Evolutionary conservation across 306 rosid genomes (phyloP), one percentile per base, ranked within the genome.

Genomic region (Neltuma alba): DNA sequence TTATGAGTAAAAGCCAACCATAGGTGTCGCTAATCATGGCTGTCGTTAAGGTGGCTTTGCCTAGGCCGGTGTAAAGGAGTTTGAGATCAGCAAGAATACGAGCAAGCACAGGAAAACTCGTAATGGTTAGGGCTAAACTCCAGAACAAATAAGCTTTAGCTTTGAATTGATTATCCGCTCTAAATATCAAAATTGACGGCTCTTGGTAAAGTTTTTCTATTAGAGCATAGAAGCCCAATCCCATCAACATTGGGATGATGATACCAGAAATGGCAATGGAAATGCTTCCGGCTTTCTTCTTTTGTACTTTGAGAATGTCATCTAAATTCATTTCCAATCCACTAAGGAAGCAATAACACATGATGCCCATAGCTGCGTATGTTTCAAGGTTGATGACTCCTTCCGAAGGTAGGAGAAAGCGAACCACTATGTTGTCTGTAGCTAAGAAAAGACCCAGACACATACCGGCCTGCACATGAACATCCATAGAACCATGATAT

Each of bases 311-410:
- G 9, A 76, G n/a, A 15, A 84, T 54, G n/a, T 84, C 78, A 10
- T 76, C 81, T 2, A 84, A 11, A 62, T 87, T 77, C 81, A 87
- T 87, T 45, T 87, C 88, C 63, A 87, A 50, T 1, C 90, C 90
- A 62, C 80, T 73, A 30, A 87, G 73, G 76, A 87, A 87, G 6
- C 76, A 79, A n/a, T 74, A 50, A 69, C 50, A 81, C 48, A 84
- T 1, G 1, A 87, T 72, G 16, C 90, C 88, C 15, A 84, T 7
- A 42, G 81, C 16, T 30, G 88, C 2, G 31, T n/a, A 55, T 8
- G 62, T 55, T 23, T 55, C 62, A 55, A 55, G 7, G 10, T 7
- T 21, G 14, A 55, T 14, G 62, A 55, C 2, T 21, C 62, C 62
- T 8, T n/a, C 4, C 4, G 2, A 1, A 8, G 62, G 31, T 9